Conservation (phyloP, 768 basidiomycete species). For the Suillus hirtellus region DNA sequence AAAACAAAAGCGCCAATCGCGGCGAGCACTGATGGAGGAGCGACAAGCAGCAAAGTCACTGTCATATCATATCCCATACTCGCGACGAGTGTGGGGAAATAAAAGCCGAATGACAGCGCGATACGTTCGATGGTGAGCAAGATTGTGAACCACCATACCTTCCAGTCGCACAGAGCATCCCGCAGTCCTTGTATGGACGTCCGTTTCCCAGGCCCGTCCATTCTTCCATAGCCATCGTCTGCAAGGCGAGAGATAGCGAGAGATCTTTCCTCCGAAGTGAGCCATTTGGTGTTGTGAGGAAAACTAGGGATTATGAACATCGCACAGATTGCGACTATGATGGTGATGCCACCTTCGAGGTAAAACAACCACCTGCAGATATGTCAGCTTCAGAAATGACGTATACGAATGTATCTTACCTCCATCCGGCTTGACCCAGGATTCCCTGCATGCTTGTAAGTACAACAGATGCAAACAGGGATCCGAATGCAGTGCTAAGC, state of each 20-base stretch:
- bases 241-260: constrained; percentile 34
- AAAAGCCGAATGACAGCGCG: constrained; percentile 25
- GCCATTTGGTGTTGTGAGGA: constrained; percentile 33
- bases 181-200: constrained; percentile 30
- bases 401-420: constrained; percentile 22
- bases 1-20: constrained; percentile 31
- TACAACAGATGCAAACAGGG: constrained; percentile 45
- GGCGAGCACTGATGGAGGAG: constrained; percentile 39
- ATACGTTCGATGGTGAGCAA: constrained; percentile 13
- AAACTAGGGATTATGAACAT: constrained; percentile 39
- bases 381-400: background rate
- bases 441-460: constrained; percentile 42
- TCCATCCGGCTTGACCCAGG: constrained; percentile 41
- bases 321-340: constrained; percentile 35
- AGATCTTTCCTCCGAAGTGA: constrained; percentile 31
- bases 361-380: constrained; percentile 25
- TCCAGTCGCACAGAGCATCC: constrained; percentile 41
- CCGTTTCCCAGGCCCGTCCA: background rate
- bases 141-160: constrained; percentile 41
- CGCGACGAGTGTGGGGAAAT: constrained; percentile 20
- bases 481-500: constrained; percentile 46
- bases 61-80: constrained; percentile 38
- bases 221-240: constrained; percentile 24
- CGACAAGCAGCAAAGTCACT: constrained; percentile 41
- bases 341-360: constrained; percentile 33